These are phyloP conservation scores for Zymoseptoria passerinii DNA, from an alignment of 2,329 filamentous ascomycete species.

Conservation along the genomic window DNA sequence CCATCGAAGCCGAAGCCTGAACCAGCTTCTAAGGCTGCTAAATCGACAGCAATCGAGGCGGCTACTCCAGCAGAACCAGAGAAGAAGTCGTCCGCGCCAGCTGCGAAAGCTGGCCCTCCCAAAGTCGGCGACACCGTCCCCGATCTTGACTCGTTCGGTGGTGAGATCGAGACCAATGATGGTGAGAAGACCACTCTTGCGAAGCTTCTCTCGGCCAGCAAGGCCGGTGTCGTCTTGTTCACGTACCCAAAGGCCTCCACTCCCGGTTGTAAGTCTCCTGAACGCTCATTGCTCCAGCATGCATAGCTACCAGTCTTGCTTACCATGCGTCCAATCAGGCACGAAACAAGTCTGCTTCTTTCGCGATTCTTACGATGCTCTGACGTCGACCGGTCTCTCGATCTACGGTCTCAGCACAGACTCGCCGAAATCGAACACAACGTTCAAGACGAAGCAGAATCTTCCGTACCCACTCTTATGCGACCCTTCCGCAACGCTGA, in stretches of 20 bases:
- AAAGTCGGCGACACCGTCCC: slow-evolving; percentile 44
- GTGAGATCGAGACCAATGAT: slow-evolving; percentile 76
- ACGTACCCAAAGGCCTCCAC: slow-evolving; percentile 95
- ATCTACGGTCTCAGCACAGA: slow-evolving; percentile 89
- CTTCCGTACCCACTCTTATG: slow-evolving; percentile 83
- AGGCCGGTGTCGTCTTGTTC: slow-evolving; percentile 80
- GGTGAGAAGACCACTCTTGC: slow-evolving; percentile 72
- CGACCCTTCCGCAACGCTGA: slow-evolving; percentile 65
- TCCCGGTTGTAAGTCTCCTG: slow-evolving; percentile 69
- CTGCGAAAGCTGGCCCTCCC: slow-evolving; percentile 15
- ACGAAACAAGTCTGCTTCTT: slow-evolving; percentile 91
- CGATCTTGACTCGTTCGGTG: slow-evolving; percentile 47
- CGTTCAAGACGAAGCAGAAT: slow-evolving; percentile 84
- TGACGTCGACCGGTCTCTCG: slow-evolving; percentile 69
- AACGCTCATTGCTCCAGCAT: not conserved
- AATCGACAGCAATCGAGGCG: slow-evolving; percentile 17
- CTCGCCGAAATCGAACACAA: slow-evolving; percentile 82
- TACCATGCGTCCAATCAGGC: slow-evolving; percentile 47
- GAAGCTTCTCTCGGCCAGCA: slow-evolving; percentile 72
- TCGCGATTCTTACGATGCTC: slow-evolving; percentile 69
- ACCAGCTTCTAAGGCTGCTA: slow-evolving; percentile 24
- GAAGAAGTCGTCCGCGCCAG: not conserved
- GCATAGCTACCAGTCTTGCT: not conserved
- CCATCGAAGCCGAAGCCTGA: slow-evolving; percentile 30
- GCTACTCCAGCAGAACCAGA: slow-evolving; percentile 3